Evolutionary conservation across 805 yeast species (phyloP).

Genomic region (Huiozyma sinensis): DNA sequence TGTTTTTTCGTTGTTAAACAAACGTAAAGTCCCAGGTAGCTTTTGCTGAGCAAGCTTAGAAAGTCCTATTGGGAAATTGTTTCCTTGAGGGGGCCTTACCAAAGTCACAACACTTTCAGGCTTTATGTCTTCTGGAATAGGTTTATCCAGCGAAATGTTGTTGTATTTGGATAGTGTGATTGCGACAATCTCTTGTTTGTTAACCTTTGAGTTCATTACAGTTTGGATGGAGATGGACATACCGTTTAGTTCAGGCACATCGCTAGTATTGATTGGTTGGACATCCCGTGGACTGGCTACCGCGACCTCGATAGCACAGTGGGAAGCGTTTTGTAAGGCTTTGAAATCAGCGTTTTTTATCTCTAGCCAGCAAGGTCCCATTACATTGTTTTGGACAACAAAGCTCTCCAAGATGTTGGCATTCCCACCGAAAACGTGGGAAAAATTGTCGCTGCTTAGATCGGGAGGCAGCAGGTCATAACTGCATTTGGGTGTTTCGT

Average conservation of each 20-base stretch:
- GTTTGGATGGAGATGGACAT: conserved; percentile 75
- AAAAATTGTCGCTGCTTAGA: conserved; percentile 64
- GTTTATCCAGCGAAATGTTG: conserved; percentile 63
- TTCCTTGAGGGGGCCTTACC: conserved; percentile 63
- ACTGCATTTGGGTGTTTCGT: conserved; percentile 46
- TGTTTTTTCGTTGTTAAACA: conserved; percentile 64
- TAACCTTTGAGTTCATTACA: conserved; percentile 57
- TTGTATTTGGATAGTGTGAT: conserved; percentile 66
- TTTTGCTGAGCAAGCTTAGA: conserved; percentile 47
- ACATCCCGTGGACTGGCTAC: conserved; percentile 39
- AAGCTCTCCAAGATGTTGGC: conserved; percentile 74
- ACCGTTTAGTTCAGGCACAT: conserved; percentile 59
- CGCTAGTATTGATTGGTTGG: conserved; percentile 36
- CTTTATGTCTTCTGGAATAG: conserved; percentile 48
- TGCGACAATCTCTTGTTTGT: conserved; percentile 80
- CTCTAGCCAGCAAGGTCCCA: conserved; percentile 98
- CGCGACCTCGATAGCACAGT: conserved; percentile 68
- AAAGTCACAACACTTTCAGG: conserved; percentile 60
- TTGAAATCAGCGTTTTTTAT: conserved; percentile 53
- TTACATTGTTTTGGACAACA: conserved; percentile 67
- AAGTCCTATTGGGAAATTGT: conserved; percentile 69
- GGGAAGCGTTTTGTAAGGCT: conserved; percentile 53
- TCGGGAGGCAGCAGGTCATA: conserved; percentile 46
- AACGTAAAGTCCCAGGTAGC: conserved; percentile 35
- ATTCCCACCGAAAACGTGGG: conserved; percentile 69